A percentile compares a stretch with the other conserved stretches of the same genome.
Conservation (phyloP, 2,329 filamentous ascomycete genomes). For the Sphaerulina vaccinii region DNA sequence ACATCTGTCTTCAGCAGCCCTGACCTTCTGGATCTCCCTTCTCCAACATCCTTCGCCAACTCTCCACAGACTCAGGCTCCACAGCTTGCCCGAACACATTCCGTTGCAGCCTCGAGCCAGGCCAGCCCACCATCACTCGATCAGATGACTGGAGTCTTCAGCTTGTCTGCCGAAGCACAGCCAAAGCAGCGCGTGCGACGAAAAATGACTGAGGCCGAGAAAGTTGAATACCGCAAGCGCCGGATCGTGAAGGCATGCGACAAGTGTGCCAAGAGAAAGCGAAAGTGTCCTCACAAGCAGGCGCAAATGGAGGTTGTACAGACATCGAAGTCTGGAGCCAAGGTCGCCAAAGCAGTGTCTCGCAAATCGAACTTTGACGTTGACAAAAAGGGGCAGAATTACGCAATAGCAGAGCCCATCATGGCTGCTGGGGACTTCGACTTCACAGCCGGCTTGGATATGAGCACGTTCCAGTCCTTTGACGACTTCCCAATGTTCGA, state of each 20-base stretch:
- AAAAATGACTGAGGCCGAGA: constrained; percentile 42
- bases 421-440: constrained; percentile 13
- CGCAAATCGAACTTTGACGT: constrained; percentile 1
- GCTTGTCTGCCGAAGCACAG: constrained; percentile 35
- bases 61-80: constrained; percentile 26
- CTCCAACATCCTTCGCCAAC: constrained; percentile 31
- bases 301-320: constrained; percentile 31
- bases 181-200: constrained; percentile 37
- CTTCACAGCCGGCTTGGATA: constrained; percentile 18
- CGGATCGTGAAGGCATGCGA: constrained; percentile 40
- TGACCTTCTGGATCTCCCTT: constrained; percentile 31
- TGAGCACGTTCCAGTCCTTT: constrained; percentile 21
- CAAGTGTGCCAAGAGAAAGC: constrained; percentile 39
- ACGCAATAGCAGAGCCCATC: constrained; percentile 1
- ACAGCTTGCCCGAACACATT: constrained; percentile 25
- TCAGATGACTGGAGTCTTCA: constrained; percentile 42
- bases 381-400: constrained; percentile 1
- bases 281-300: constrained; percentile 38
- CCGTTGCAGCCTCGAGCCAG: constrained; percentile 20
- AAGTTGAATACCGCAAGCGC: constrained; percentile 40
- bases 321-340: constrained; percentile 14
- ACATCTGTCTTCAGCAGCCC: constrained; percentile 35
- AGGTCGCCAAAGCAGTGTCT: constrained; percentile 10
- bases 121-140: constrained; percentile 34
- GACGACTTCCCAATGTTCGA: constrained; percentile 32